These are phyloP conservation scores for Termitomyces heimii DNA, from an alignment of 768 basidiomycete genomes.

Conservation along the genomic window DNA sequence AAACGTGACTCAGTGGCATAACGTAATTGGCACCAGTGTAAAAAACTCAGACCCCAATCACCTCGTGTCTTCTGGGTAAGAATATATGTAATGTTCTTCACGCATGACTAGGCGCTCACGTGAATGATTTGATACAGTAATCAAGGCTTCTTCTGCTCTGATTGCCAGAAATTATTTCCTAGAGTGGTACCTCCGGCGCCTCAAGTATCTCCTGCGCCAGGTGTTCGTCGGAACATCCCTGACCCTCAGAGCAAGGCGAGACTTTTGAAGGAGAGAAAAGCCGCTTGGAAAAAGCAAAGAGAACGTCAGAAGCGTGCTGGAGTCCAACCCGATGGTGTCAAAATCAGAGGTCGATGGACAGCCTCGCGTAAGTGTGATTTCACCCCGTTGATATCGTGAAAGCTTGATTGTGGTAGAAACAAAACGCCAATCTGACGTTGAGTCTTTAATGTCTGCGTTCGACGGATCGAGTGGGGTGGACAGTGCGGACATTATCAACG, in stretches of 20 bases:
- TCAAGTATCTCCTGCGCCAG: slow-evolving; percentile 34
- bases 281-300: slow-evolving; percentile 38
- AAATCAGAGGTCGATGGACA: slow-evolving; percentile 56
- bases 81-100: slow-evolving; percentile 2
- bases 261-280: slow-evolving; percentile 44
- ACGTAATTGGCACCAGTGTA: slow-evolving; percentile 39
- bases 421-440: slow-evolving; percentile 37
- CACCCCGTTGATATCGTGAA: neutral
- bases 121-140: slow-evolving; percentile 20
- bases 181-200: slow-evolving; percentile 27
- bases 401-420: slow-evolving; percentile 28
- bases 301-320: slow-evolving; percentile 27
- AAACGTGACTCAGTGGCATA: slow-evolving; percentile 55
- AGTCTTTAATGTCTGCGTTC: slow-evolving; percentile 39
- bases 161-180: slow-evolving; percentile 53
- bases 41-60: slow-evolving; percentile 56
- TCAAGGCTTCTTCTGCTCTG: slow-evolving; percentile 54
- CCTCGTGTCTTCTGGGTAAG: slow-evolving; percentile 57
- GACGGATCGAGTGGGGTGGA: slow-evolving; percentile 66
- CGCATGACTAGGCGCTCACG: neutral
- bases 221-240: slow-evolving; percentile 27
- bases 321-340: slow-evolving; percentile 31
- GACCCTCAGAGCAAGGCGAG: slow-evolving; percentile 40
- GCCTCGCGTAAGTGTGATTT: slow-evolving; percentile 37
- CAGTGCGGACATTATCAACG: slow-evolving; percentile 55